Evolutionary conservation across 108 stramenopile species (phyloP).

Genomic region (Craspedostauros australis): DNA sequence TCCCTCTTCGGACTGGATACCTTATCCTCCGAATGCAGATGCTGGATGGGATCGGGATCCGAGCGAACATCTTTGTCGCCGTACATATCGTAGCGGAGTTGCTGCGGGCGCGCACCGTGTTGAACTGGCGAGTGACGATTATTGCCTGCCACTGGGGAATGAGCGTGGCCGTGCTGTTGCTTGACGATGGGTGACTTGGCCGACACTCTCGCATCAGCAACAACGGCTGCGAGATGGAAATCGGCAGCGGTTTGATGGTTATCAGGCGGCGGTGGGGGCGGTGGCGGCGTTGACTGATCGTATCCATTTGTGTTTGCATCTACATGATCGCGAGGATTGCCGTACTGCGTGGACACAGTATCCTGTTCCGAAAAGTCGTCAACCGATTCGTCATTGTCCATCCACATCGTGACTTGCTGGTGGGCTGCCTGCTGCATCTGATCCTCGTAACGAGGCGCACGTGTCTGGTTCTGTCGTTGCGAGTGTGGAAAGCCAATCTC

Average conservation of each 20-base stretch:
- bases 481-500: no score
- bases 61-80: background rate
- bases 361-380: no score
- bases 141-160: background rate
- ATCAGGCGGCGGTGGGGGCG: background rate
- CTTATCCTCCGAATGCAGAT: background rate
- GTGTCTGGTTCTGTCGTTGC: no score
- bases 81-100: background rate
- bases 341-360: no score
- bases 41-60: background rate
- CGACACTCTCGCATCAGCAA: background rate
- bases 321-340: no score
- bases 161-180: background rate
- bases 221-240: no score
- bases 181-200: background rate
- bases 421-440: no score
- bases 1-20: background rate
- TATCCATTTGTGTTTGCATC: background rate
- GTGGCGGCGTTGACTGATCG: background rate
- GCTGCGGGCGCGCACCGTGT: background rate
- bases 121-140: background rate
- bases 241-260: no score
- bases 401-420: no score
- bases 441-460: no score
- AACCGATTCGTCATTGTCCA: slow-evolving; percentile 6